Evolutionary conservation across 169 alveolate genomes (phyloP).

Genomic region (Babesia gibsoni): DNA sequence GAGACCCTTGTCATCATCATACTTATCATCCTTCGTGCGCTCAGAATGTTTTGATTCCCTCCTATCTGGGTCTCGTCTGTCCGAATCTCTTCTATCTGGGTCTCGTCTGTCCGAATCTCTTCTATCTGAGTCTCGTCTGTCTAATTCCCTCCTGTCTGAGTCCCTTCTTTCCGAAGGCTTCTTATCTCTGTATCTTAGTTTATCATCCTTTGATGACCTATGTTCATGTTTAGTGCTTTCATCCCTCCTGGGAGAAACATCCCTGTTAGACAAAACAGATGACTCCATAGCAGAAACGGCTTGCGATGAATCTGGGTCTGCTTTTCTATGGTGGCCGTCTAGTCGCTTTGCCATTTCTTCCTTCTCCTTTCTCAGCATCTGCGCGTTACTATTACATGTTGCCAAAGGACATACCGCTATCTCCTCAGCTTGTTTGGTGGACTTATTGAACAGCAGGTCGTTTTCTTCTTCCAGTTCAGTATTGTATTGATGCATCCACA

Average conservation of each 20-base stretch:
- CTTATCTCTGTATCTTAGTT: too few relatives aligned
- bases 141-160: neutral
- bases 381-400: neutral
- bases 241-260: too few relatives aligned
- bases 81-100: too few relatives aligned
- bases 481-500: conserved; percentile 39
- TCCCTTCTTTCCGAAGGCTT: neutral
- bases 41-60: too few relatives aligned
- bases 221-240: too few relatives aligned
- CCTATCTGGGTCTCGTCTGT: too few relatives aligned
- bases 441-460: neutral
- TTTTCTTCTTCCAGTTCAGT: conserved; percentile 21
- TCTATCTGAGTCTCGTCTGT: neutral
- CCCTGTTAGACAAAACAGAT: neutral
- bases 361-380: conserved; percentile 4
- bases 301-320: neutral
- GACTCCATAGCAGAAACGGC: neutral
- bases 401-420: neutral
- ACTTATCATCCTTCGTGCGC: too few relatives aligned
- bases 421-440: conserved; percentile 1
- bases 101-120: neutral
- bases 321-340: neutral
- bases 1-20: too few relatives aligned
- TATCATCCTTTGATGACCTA: too few relatives aligned
- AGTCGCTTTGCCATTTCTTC: conserved; percentile 3